A percentile compares a stretch with the other conserved stretches of the same genome.
These are phyloP conservation scores for Pholiota microspora DNA, from an alignment of 768 basidiomycete genomes.

Conservation along the genomic window DNA sequence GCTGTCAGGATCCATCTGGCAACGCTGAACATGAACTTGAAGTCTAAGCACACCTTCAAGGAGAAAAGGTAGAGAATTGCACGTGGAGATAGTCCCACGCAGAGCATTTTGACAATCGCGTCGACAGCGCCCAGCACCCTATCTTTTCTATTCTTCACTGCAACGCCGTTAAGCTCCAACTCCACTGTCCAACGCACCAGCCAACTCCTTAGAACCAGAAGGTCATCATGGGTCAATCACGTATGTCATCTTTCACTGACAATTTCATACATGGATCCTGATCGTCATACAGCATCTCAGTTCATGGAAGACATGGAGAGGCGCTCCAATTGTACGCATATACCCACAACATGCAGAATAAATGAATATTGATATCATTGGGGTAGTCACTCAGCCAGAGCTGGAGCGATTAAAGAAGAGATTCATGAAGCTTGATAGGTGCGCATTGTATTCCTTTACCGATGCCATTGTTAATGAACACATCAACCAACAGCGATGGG, in stretches of 20 bases:
- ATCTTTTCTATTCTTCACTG: too few relatives aligned
- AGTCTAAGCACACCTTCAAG: neutral
- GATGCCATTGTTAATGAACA: neutral
- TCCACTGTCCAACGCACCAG: neutral
- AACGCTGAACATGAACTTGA: neutral
- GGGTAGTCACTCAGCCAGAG: conserved; percentile 88
- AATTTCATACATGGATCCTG: neutral
- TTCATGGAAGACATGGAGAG: conserved; percentile 98
- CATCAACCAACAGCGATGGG: conserved; percentile 65
- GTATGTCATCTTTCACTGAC: conserved; percentile 37
- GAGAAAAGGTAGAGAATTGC: neutral
- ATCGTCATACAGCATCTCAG: conserved; percentile 63
- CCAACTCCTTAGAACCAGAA: neutral
- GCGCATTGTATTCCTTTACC: neutral
- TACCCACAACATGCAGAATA: neutral
- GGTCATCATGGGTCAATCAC: conserved; percentile 76
- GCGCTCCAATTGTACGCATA: conserved; percentile 90
- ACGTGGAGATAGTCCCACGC: neutral
- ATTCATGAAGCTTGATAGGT: conserved; percentile 99
- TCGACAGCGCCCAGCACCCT: neutral
- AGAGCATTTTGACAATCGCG: neutral
- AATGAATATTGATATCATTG: neutral
- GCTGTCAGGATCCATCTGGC: conserved; percentile 2
- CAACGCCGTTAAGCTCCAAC: too few relatives aligned
- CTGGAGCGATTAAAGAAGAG: conserved; percentile 96